Base-by-base conservation (phyloP, 1,284 basidiomycete species). In the Ustilago curta region DNA sequence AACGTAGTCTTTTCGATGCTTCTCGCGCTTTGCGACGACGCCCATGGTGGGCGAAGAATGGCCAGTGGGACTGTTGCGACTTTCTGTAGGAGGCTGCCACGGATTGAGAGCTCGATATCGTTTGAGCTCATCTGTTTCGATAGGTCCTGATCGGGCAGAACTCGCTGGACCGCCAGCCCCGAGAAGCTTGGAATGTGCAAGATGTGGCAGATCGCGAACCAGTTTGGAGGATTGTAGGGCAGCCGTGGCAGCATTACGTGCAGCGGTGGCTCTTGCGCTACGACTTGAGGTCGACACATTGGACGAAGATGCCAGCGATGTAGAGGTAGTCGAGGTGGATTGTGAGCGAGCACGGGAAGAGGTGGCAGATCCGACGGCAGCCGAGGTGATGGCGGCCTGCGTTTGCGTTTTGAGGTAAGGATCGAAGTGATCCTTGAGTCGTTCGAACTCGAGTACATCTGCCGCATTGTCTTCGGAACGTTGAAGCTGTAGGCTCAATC, bases 1-100 rank as follows among this genome's bases (percentile, higher is more conserved):
- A 3, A 76, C 11, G 37, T 69, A 89, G 56, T 92, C 91, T 3
- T 91, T 88, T 81, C 93, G 91, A 12, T 86, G 87, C 51, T 92
- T 90, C 19, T 91, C 91, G 27, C 90, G 88, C 11, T 89, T 59
- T 35, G 67, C 66, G 48, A 77, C 21, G 14, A 70, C 62, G 35
- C 76, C 69, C 25, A 74, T 56, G 25, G 23, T 11, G 18, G 29
- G 8, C 0, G 45, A 25, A 18, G 57, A 27, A 12, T 54, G 31
- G 12, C 40, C 54, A 14, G 21, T 44, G 21, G 64, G 27, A 12
- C 64, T 47, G 47, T 43, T 59, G 39, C 65, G 56, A 43, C 32
- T 21, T 29, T 70, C 58, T 9, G n/a, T 2, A 0, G 56, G 19
- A 7, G 68, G 50, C n/a, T 65, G 49, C 66, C 72, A 78, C 18